phyloP scores from a whole-genome alignment of 2,329 filamentous ascomycete species.

The Trichoderma sp. region DNA sequence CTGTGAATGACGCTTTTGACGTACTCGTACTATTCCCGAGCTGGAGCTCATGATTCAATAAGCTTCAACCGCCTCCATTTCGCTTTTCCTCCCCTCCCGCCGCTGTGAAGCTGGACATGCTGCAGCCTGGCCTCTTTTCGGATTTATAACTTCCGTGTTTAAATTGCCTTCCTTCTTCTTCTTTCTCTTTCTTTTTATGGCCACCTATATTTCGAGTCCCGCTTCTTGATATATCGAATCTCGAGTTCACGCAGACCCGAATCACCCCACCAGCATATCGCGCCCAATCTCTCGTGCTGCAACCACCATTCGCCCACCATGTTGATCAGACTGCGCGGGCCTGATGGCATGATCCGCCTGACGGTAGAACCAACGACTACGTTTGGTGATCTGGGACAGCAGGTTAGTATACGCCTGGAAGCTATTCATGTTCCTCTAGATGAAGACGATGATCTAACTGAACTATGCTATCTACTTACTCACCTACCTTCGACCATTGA shows the following conservation, averaged over 20 bases:
- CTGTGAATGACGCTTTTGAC: conserved; percentile 33
- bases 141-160: background rate
- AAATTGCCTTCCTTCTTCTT: background rate
- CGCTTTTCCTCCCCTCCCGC: background rate
- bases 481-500: conserved; percentile 65
- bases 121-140: background rate
- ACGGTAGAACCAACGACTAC: conserved; percentile 72
- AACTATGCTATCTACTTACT: conserved; percentile 44
- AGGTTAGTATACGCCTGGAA: conserved; percentile 41
- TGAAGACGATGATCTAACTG: background rate
- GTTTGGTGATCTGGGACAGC: conserved; percentile 63
- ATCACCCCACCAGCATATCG: background rate
- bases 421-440: background rate
- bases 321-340: conserved; percentile 84
- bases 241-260: background rate
- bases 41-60: conserved; percentile 22
- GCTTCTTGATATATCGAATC: background rate
- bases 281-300: background rate
- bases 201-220: background rate
- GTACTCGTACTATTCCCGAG: conserved; percentile 16
- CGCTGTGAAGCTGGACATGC: background rate
- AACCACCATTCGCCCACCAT: conserved; percentile 51
- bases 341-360: conserved; percentile 89
- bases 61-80: conserved; percentile 10
- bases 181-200: background rate